Base-by-base conservation (phyloP, 2,329 filamentous ascomycete genomes). In the Epichloe scottii region DNA sequence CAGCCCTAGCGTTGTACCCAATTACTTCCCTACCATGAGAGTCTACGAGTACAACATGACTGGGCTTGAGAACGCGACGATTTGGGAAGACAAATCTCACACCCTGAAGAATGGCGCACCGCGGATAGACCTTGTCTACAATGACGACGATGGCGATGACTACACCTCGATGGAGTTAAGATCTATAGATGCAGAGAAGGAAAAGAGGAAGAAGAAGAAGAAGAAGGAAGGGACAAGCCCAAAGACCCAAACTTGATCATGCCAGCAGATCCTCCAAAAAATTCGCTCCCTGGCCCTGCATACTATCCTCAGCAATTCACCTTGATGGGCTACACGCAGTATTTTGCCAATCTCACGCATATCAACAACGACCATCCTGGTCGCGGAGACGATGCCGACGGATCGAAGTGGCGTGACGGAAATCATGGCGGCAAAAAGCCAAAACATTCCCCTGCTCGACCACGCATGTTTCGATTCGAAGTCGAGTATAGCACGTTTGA, bases 1-100 rank as follows among this genome's bases (percentile, higher is more conserved):
- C 51, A 80, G 84, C 45, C 87, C 91, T 0, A 97, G 90, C 62
- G 73, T 98, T 38, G 87, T 97, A 8, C 93, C 91, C 6, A 96
- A 93, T 62, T 95, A 89, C 66, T 93, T 90, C 57, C 93, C 91
- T 0, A 89, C 87, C 0, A 68, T 96, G 34, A 81, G 90, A n/a
- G 77, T 98, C n/a, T 74, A 91, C 56, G 88, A 95, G 62, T 98
- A 97, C 73, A 97, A 98, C 64, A 88, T 88, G 50, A 87, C 75
- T 0, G 88, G 89, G 0, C 65, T 95, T 3, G 85, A 89, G 56
- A 61, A 79, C 49, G 58, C 65, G 0, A 61, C 69, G 1, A 66
- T 72, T 1, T 81, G 78, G 77, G 56, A 60, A 1, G 71, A 72
- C 47, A 51, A 60, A 1, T 59, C 59, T 19, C 53, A 61, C 30